These are phyloP conservation scores for Chrysoporthe deuterocubensis DNA, from an alignment of 2,329 filamentous ascomycete species.

Conservation along the genomic window DNA sequence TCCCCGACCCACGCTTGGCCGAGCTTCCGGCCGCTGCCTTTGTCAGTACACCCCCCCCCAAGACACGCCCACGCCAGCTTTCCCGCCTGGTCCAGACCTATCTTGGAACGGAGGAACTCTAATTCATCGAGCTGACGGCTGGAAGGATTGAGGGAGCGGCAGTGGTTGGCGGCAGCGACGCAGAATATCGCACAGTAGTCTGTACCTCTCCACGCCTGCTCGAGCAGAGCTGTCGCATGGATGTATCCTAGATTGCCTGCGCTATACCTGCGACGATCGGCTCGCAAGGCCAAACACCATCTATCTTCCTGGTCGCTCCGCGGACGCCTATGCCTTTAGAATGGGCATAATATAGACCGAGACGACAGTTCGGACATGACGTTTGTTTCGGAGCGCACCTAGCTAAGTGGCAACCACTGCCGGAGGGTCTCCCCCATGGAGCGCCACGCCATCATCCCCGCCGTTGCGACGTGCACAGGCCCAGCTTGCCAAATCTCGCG, in stretches of 20 bases:
- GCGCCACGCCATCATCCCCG: constrained; percentile 4
- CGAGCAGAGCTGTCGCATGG: not conserved
- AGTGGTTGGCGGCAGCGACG: constrained; percentile 2
- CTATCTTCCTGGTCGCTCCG: not conserved
- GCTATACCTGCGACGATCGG: constrained; percentile 1
- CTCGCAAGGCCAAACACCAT: not conserved
- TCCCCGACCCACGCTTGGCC: constrained; percentile 17
- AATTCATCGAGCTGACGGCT: constrained; percentile 18
- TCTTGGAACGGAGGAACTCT: constrained; percentile 1
- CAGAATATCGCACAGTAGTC: not conserved
- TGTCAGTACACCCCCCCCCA: not conserved
- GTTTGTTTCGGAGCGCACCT: not conserved
- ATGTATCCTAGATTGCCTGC: not conserved
- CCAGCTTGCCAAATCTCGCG: constrained; percentile 16
- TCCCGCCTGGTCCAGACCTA: not conserved
- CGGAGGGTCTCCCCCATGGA: not conserved
- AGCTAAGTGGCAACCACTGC: not conserved
- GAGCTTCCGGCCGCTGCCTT: constrained; percentile 7
- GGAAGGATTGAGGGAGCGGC: not conserved
- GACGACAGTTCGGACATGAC: not conserved
- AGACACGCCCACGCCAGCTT: not conserved
- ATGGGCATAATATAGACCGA: not conserved
- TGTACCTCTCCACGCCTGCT: not conserved
- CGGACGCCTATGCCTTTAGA: not conserved
- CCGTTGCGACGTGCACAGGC: constrained; percentile 25